Percentiles rank a stretch among this genome's conserved stretches.
Conservation (phyloP, 2,329 filamentous ascomycete species). For the Fusarium odoratissimum region DNA sequence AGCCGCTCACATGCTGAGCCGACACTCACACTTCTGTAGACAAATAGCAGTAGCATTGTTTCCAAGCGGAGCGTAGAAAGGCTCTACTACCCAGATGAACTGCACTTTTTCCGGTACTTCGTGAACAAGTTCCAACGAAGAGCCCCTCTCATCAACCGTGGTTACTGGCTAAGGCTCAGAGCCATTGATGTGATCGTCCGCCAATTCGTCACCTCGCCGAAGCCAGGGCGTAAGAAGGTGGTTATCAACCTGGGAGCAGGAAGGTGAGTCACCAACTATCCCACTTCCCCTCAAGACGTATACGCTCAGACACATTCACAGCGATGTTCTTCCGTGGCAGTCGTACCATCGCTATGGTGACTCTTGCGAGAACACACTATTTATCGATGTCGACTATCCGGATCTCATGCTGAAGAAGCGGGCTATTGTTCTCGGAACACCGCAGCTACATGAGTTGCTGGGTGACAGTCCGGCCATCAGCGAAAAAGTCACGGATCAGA, state of each 20-base stretch:
- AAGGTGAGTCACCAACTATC: conserved; percentile 70
- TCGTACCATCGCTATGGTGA: conserved; percentile 75
- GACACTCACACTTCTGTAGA: conserved; percentile 58
- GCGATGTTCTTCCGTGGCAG: conserved; percentile 89
- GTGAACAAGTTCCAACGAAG: conserved; percentile 85
- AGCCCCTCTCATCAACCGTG: conserved; percentile 89
- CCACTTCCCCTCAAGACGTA: not conserved
- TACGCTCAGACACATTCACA: conserved; percentile 52
- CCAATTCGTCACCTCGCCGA: conserved; percentile 71
- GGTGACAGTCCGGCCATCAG: conserved; percentile 48
- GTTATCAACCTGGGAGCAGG: conserved; percentile 90
- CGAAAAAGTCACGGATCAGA: conserved; percentile 54
- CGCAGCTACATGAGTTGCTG: conserved; percentile 62
- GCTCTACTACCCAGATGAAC: conserved; percentile 80
- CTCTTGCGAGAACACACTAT: conserved; percentile 69
- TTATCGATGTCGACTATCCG: conserved; percentile 89
- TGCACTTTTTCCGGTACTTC: conserved; percentile 89
- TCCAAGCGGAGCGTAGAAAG: conserved; percentile 94
- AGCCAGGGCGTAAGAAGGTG: conserved; percentile 70
- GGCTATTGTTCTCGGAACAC: conserved; percentile 71
- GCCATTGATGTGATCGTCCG: conserved; percentile 81
- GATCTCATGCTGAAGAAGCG: conserved; percentile 82
- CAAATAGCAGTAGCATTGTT: conserved; percentile 91
- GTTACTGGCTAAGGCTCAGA: conserved; percentile 88
- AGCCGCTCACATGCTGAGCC: not conserved